phyloP scores from a whole-genome alignment of 345 rosid species.

The Euclidium syriacum region DNA sequence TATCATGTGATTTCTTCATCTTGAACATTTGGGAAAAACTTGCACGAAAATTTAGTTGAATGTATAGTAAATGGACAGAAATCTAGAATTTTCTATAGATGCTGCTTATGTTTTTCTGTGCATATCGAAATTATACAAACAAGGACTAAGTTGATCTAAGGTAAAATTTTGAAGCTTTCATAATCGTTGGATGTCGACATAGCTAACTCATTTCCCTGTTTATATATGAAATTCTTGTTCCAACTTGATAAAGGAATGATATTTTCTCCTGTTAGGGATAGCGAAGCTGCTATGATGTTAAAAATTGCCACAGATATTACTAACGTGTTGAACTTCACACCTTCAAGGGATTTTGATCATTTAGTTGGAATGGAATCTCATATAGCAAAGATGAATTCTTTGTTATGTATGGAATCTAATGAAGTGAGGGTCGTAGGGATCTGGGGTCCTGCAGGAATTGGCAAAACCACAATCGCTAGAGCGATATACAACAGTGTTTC shows the following conservation, averaged over 20 bases:
- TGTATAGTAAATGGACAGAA: neutral
- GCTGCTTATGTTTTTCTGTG: neutral
- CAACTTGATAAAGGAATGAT: neutral
- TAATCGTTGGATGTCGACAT: too few relatives aligned
- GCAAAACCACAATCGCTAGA: slow-evolving; percentile 12
- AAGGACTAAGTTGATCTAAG: neutral
- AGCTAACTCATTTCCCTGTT: too few relatives aligned
- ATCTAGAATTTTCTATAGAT: neutral
- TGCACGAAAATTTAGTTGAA: neutral
- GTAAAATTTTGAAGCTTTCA: neutral
- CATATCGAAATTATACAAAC: neutral
- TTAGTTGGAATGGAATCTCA: slow-evolving; percentile 13
- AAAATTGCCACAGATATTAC: neutral
- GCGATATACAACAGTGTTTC: neutral
- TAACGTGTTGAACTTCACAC: neutral
- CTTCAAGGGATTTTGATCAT: neutral
- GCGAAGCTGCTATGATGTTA: neutral
- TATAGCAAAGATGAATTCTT: neutral
- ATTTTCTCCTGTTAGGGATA: neutral
- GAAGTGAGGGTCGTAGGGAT: neutral
- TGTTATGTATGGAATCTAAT: neutral
- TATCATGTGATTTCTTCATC: neutral
- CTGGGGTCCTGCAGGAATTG: slow-evolving; percentile 16
- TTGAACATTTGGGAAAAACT: neutral
- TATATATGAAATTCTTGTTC: neutral